Evolutionary conservation across 108 stramenopile species (phyloP).

Genomic region (Cyclostephanos invisitatus): DNA sequence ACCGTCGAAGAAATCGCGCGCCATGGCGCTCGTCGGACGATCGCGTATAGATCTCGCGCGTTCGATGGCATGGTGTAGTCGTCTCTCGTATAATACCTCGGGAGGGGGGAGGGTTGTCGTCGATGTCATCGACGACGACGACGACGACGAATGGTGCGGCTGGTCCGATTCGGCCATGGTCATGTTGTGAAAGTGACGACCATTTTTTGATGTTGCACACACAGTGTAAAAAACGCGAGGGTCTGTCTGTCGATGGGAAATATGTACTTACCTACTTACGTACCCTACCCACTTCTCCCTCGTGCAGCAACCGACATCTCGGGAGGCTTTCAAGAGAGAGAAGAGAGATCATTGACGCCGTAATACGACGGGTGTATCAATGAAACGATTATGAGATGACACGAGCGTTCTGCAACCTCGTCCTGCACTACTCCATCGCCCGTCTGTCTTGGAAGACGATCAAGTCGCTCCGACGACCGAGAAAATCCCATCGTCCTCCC

Average conservation of each 20-base stretch:
- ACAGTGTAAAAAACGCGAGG: no score
- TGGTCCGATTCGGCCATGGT: background rate
- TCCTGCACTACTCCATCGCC: conserved; percentile 47
- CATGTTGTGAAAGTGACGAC: no score
- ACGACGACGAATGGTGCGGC: background rate
- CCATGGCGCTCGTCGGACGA: conserved; percentile 37
- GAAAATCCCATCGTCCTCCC: conserved; percentile 1
- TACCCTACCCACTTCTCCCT: no score
- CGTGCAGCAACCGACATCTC: no score
- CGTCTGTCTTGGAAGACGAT: conserved; percentile 52
- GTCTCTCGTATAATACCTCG: background rate
- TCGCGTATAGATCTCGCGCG: conserved; percentile 6
- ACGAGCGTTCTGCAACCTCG: conserved; percentile 37
- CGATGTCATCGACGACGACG: background rate
- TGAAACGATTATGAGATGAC: conserved; percentile 26
- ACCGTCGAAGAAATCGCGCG: conserved; percentile 44
- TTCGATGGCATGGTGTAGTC: background rate
- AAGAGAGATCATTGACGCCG: no score
- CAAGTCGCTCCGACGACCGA: conserved; percentile 43
- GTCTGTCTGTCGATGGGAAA: no score
- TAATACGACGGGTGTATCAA: no score
- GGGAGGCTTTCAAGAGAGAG: no score
- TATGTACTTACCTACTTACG: no score
- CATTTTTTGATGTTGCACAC: no score
- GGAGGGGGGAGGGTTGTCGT: background rate